Conservation (phyloP, 1,284 basidiomycete genomes). For the Pholiota adiposa region DNA sequence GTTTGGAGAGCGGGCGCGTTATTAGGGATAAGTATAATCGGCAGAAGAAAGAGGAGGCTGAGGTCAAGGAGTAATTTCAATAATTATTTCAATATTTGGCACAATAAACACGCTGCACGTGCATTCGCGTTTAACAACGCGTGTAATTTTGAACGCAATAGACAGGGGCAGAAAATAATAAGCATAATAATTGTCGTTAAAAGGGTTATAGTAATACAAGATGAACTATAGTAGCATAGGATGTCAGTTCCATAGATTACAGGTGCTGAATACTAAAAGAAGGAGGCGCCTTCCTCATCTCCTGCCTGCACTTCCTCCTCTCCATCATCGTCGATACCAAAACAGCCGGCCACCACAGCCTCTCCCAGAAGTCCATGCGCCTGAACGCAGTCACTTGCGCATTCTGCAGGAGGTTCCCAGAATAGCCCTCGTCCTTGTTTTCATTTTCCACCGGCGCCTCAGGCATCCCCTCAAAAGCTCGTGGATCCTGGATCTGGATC, state of each 20-base stretch:
- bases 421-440: too few relatives aligned
- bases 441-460: neutral
- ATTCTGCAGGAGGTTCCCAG: neutral
- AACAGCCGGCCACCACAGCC: constrained; percentile 23
- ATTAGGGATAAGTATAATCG: neutral
- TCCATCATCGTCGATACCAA: constrained; percentile 22
- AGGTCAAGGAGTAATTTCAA: neutral
- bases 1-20: neutral
- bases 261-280: neutral
- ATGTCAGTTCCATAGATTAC: neutral
- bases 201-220: too few relatives aligned
- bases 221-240: too few relatives aligned
- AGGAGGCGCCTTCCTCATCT: constrained; percentile 3
- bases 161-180: too few relatives aligned
- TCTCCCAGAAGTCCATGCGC: constrained; percentile 18
- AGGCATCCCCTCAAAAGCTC: neutral
- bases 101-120: constrained; percentile 1
- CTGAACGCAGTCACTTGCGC: neutral
- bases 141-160: neutral
- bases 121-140: neutral
- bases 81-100: neutral
- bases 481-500: constrained; percentile 21
- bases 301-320: constrained; percentile 14
- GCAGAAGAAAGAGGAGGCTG: neutral
- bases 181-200: too few relatives aligned